Evolutionary conservation across 2,329 filamentous ascomycete species (phyloP).

Genomic region (Gnomoniopsis sp.): DNA sequence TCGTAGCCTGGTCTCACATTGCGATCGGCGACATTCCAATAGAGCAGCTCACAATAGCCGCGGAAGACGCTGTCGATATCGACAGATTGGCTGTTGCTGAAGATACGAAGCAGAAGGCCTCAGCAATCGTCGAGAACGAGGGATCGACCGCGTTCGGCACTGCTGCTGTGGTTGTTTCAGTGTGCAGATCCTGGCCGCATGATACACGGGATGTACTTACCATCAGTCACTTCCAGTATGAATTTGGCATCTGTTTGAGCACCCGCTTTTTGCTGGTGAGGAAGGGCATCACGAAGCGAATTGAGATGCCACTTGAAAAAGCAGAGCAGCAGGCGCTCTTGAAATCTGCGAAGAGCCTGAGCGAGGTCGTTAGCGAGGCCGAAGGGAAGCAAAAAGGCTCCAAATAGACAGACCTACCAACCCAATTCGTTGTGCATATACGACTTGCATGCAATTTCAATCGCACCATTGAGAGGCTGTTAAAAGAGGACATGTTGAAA

Average conservation of each 20-base stretch:
- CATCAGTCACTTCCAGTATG: not conserved
- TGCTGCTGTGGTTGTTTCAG: not conserved
- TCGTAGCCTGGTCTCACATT: not conserved
- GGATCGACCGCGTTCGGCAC: not conserved
- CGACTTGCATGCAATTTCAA: too few species aligned
- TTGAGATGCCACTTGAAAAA: not conserved
- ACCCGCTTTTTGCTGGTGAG: not conserved
- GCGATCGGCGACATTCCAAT: not conserved
- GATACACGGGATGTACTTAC: not conserved
- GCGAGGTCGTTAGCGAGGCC: not conserved
- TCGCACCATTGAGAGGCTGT: too few species aligned
- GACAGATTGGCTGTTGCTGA: not conserved
- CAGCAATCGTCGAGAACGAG: not conserved
- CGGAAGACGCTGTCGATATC: not conserved
- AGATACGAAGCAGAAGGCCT: not conserved
- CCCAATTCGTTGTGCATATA: too few species aligned
- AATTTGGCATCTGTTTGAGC: not conserved
- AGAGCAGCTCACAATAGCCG: not conserved
- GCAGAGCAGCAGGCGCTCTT: not conserved
- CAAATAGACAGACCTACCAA: too few species aligned
- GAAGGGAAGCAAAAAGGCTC: too few species aligned
- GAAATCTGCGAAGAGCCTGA: not conserved
- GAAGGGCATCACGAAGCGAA: not conserved
- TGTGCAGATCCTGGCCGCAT: not conserved
- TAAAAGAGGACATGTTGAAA: too few species aligned